A percentile compares a stretch with the other conserved stretches of the same genome.
Conservation (phyloP, 2,329 filamentous ascomycete genomes). For the Dactylellina haptotyla region DNA sequence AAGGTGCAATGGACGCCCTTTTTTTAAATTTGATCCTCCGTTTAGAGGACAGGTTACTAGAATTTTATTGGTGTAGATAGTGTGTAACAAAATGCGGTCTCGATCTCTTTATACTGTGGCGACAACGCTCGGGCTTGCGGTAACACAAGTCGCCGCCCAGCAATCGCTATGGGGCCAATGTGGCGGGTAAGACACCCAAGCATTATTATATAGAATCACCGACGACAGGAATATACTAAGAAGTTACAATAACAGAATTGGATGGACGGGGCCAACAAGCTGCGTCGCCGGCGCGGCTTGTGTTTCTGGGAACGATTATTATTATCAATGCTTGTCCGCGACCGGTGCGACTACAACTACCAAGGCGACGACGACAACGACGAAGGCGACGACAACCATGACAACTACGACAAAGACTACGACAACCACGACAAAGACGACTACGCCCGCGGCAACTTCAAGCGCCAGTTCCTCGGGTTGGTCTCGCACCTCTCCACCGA, state of each 20-base stretch:
- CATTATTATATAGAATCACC: background rate
- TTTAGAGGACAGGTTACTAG: no score
- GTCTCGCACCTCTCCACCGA: background rate
- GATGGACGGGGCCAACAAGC: background rate
- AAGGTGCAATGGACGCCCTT: no score
- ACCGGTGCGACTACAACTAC: background rate
- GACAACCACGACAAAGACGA: background rate
- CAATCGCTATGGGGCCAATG: background rate
- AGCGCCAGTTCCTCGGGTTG: background rate
- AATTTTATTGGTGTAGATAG: no score
- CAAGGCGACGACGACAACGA: background rate
- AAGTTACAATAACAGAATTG: background rate
- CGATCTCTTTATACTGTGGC: no score
- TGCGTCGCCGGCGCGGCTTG: background rate
- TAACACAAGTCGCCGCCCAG: no score
- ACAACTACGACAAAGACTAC: background rate
- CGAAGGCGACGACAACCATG: background rate
- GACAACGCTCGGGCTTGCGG: no score
- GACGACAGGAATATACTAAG: background rate
- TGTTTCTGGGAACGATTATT: background rate
- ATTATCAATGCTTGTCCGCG: background rate
- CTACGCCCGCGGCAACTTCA: background rate
- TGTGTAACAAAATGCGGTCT: no score
- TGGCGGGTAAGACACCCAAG: background rate
- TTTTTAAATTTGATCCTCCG: no score